Evolutionary conservation across 768 basidiomycete species (phyloP), one percentile per base, ranked within the genome.

Genomic region (Lentinula edodes): DNA sequence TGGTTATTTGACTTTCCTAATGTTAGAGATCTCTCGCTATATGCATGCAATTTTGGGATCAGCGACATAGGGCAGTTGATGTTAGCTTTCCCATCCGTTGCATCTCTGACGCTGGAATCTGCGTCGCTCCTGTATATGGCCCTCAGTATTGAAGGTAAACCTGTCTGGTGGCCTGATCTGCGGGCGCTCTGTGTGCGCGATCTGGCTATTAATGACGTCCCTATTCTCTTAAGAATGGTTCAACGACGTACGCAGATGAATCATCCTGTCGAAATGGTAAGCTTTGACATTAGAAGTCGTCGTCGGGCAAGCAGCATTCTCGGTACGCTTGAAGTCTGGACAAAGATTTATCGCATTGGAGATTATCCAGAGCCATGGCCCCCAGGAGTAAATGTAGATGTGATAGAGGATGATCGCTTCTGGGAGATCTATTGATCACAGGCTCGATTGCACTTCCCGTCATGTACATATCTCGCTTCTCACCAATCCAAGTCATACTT

Each of bases 271-370:
- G 54, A 38, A 18, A 54, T 64, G 35, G 36, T 79, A 1, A 68
- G 66, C 20, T 68, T 82, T 5, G 78, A 80, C 60, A 70, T 73
- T 42, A 69, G 75, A 16, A 76, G 75, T 52, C 70, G 80, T 60
- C 69, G 80, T 38, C 63, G 67, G 16, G 52, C 59, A 18, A 75
- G 73, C 56, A 66, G 70, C 12, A 62, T 67, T 2, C 65, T 76
- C n/a, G 69, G 72, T 9, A 65, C 61, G 63, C 59, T 78, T 15
- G 62, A 69, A 60, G 68, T 71, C 69, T 79, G 9, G 73, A 73
- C 41, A 68, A 72, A 38, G 62, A 62, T 61, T 15, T 23, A 4
- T 16, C 41, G 41, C 38, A 13, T 16, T 4, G 36, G 41, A 6
- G 70, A 75, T 48, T 62, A 60, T 34, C 41, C 65, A 5, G 73